Evolutionary conservation across 2,329 filamentous ascomycete species (phyloP).

Genomic region (Uncinocarpus reesii): DNA sequence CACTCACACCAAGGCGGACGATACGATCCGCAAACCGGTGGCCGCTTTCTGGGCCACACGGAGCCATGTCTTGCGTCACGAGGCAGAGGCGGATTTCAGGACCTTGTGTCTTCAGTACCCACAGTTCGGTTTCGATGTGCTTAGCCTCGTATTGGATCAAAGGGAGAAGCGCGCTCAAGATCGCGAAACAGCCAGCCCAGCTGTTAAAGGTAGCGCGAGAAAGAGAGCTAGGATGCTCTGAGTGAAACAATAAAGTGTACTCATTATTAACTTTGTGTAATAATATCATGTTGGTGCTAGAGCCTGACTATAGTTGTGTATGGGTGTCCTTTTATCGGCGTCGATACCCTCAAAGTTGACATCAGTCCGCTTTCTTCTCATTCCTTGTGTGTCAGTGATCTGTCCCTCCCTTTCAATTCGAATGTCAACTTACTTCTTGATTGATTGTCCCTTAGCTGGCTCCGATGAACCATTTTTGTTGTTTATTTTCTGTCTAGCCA

Average conservation of each 20-base stretch:
- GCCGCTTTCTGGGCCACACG: slow-evolving; percentile 84
- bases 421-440: too few species aligned
- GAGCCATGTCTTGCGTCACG: slow-evolving; percentile 68
- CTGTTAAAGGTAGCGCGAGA: slow-evolving; percentile 29
- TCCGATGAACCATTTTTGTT: too few species aligned
- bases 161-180: slow-evolving; percentile 35
- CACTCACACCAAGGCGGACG: slow-evolving; percentile 58
- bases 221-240: slow-evolving; percentile 27
- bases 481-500: too few species aligned
- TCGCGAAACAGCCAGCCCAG: slow-evolving; percentile 28
- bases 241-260: not conserved
- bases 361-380: too few species aligned
- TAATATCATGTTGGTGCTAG: not conserved
- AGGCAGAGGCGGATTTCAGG: slow-evolving; percentile 78
- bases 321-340: too few species aligned
- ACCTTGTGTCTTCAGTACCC: slow-evolving; percentile 77
- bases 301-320: too few species aligned
- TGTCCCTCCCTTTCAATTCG: too few species aligned
- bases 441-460: too few species aligned
- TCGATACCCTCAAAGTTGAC: too few species aligned
- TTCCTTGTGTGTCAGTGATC: too few species aligned
- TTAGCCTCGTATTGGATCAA: slow-evolving; percentile 47
- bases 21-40: slow-evolving; percentile 69
- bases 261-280: not conserved
- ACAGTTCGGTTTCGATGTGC: slow-evolving; percentile 85